These are phyloP conservation scores for Clavulina sp. DNA, from an alignment of 768 basidiomycete species.

Conservation along the genomic window DNA sequence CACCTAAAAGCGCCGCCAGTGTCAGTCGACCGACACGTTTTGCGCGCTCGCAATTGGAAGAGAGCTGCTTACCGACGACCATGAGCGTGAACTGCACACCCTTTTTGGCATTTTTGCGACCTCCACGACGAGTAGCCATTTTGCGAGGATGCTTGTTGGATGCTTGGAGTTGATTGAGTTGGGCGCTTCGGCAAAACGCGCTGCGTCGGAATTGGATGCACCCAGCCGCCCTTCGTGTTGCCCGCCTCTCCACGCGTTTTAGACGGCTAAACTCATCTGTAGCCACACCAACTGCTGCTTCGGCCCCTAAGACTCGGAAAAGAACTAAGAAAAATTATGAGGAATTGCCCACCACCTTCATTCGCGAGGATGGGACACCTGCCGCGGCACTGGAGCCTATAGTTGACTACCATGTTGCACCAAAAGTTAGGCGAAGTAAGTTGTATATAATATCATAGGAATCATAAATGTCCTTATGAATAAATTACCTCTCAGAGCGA, in stretches of 20 bases:
- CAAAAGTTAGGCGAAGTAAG: too few species aligned
- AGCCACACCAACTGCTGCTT: background rate
- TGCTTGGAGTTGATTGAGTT: background rate
- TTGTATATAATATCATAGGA: too few species aligned
- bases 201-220: background rate
- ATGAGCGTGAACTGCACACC: conserved; percentile 95
- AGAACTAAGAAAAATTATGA: conserved; percentile 35
- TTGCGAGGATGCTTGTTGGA: background rate
- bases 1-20: too few species aligned
- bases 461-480: too few species aligned
- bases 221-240: background rate
- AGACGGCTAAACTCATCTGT: background rate
- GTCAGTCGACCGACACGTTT: too few species aligned
- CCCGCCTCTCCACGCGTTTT: background rate
- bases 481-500: too few species aligned
- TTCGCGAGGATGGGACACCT: conserved; percentile 27
- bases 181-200: background rate
- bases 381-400: conserved; percentile 30
- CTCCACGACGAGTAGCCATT: conserved; percentile 14
- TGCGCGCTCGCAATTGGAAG: too few species aligned
- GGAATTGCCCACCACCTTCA: conserved; percentile 37
- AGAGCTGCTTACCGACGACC: conserved; percentile 66
- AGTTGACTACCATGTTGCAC: too few species aligned
- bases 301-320: conserved; percentile 19
- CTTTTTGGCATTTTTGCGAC: conserved; percentile 85